Percentiles rank a stretch among this genome's conserved stretches.
Evolutionary conservation across 1,284 basidiomycete genomes (phyloP).

Genomic region (Neonothopanus nambi): DNA sequence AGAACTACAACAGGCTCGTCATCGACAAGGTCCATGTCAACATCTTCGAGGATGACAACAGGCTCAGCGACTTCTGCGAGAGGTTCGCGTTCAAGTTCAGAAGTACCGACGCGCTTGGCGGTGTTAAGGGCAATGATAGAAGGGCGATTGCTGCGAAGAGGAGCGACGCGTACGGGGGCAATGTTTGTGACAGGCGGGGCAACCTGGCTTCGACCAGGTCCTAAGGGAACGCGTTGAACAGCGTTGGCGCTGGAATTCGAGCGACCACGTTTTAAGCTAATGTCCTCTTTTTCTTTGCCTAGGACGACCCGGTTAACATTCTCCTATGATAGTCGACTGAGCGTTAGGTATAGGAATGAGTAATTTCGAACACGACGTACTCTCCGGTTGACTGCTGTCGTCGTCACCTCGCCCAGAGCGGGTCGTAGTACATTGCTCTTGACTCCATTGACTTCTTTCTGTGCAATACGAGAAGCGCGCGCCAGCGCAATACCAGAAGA

Average conservation of each 20-base stretch:
- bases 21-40: conserved; percentile 65
- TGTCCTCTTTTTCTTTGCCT: conserved; percentile 58
- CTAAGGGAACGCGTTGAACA: conserved; percentile 65
- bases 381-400: conserved; percentile 71
- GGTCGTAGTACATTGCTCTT: conserved; percentile 53
- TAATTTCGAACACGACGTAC: conserved; percentile 39
- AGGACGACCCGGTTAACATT: conserved; percentile 37
- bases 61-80: conserved; percentile 24
- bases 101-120: conserved; percentile 42
- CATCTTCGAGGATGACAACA: conserved; percentile 42
- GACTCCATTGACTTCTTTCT: conserved; percentile 43
- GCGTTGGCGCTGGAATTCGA: conserved; percentile 59
- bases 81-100: conserved; percentile 23
- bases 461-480: conserved; percentile 46
- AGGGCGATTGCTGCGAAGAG: conserved; percentile 36
- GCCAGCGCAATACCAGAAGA: conserved; percentile 45
- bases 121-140: conserved; percentile 33
- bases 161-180: conserved; percentile 25
- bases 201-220: conserved; percentile 50
- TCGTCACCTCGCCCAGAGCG: conserved; percentile 72
- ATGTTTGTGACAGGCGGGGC: conserved; percentile 24
- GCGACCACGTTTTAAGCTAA: conserved; percentile 61
- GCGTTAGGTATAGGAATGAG: conserved; percentile 13
- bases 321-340: conserved; percentile 32
- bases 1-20: conserved; percentile 15